Evolutionary conservation across 768 basidiomycete genomes (phyloP).

Genomic region (Cantharellus cinnabarinus): DNA sequence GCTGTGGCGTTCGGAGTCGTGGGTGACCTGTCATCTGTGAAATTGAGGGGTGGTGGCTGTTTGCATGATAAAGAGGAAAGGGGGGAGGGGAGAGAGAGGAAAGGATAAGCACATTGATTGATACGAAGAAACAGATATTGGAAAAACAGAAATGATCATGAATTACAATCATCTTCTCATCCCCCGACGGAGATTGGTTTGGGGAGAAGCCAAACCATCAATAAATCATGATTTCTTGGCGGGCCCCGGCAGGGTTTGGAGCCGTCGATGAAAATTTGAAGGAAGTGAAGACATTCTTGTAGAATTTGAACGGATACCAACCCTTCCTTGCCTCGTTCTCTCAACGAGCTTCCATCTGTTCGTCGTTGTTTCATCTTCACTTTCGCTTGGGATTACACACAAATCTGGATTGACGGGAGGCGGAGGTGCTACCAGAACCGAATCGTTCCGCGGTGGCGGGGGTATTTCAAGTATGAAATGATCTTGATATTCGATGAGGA

Average conservation of each 20-base stretch:
- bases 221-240: too few species aligned
- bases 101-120: neutral
- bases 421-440: slow-evolving; percentile 6
- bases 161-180: too few species aligned
- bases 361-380: slow-evolving; percentile 5
- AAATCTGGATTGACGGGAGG: neutral
- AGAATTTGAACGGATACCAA: neutral
- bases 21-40: neutral
- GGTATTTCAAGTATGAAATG: slow-evolving; percentile 83
- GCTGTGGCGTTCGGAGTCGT: neutral
- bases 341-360: slow-evolving; percentile 8
- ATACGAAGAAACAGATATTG: neutral
- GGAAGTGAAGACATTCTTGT: neutral
- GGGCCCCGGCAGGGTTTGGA: neutral
- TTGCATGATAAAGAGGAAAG: neutral
- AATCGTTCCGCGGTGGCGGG: slow-evolving; percentile 29
- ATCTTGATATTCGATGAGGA: slow-evolving; percentile 89
- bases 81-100: neutral
- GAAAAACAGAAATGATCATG: too few species aligned
- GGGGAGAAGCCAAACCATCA: too few species aligned
- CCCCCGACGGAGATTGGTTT: too few species aligned
- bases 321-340: neutral
- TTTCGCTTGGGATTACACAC: slow-evolving; percentile 5
- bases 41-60: neutral
- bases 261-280: neutral